phyloP scores from a whole-genome alignment of 2,329 filamentous ascomycete species.

The Akanthomyces muscarius region DNA sequence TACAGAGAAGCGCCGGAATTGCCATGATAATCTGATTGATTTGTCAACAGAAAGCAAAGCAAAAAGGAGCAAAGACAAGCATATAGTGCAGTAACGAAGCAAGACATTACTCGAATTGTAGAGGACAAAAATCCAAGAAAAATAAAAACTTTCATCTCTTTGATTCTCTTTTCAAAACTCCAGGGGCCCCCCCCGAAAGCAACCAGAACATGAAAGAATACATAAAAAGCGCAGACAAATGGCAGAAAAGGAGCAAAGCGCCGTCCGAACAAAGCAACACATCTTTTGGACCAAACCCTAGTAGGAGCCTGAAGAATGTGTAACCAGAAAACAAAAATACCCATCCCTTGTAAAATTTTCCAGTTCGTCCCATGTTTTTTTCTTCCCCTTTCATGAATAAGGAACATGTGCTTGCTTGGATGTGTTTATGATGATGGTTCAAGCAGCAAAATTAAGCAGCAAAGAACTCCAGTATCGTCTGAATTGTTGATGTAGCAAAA shows the following conservation, averaged over 20 bases:
- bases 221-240: background rate
- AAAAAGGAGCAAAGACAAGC: background rate
- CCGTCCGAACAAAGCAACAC: background rate
- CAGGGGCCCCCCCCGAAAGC: background rate
- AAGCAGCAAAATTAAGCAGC: conserved; percentile 1
- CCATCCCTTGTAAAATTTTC: conserved; percentile 7
- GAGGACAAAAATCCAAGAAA: background rate
- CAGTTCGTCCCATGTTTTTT: background rate
- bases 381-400: background rate
- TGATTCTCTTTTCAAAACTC: background rate
- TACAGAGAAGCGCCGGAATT: background rate
- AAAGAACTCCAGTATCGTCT: conserved; percentile 2
- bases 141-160: background rate
- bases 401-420: background rate
- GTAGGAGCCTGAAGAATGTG: background rate
- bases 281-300: background rate
- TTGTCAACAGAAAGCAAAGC: background rate
- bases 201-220: background rate
- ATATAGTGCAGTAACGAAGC: background rate
- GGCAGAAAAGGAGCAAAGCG: background rate
- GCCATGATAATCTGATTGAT: background rate
- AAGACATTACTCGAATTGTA: background rate
- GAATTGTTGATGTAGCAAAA: background rate
- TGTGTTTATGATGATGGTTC: conserved; percentile 1
- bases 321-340: background rate